Conservation (phyloP, 495 filamentous ascomycete species). For the Lasiosphaeria miniovina region DNA sequence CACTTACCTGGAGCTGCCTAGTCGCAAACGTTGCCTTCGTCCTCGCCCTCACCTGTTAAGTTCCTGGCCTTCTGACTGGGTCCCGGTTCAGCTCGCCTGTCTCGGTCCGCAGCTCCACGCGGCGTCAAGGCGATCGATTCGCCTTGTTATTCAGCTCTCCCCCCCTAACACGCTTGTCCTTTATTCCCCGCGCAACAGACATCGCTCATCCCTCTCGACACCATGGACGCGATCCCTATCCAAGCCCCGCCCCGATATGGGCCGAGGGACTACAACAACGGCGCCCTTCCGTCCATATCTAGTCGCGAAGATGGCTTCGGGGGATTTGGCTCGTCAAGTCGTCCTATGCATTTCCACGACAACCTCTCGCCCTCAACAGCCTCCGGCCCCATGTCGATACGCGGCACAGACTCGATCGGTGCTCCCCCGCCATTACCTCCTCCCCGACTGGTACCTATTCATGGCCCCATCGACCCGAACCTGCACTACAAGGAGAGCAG, state of each 20-base stretch:
- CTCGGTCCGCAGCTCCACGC: neutral
- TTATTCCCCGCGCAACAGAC: neutral
- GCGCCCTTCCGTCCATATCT: constrained; percentile 32
- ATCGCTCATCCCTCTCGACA: neutral
- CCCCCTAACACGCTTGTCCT: constrained; percentile 2
- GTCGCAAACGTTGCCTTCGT: constrained; percentile 2
- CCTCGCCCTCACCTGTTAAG: neutral
- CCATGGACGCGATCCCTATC: constrained; percentile 31
- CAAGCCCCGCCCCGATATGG: constrained; percentile 23
- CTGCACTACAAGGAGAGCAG: constrained; percentile 27
- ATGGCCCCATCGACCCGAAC: constrained; percentile 32
- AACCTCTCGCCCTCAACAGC: constrained; percentile 31
- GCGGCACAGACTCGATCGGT: constrained; percentile 15
- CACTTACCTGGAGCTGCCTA: neutral
- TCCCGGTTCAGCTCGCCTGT: neutral
- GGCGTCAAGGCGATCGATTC: constrained; percentile 17
- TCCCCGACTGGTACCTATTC: constrained; percentile 38
- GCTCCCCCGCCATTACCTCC: constrained; percentile 53
- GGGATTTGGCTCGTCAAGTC: constrained; percentile 18
- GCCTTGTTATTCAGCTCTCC: constrained; percentile 11
- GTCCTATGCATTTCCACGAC: constrained; percentile 21
- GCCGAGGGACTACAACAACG: constrained; percentile 18
- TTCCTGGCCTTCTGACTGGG: neutral
- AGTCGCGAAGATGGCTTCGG: constrained; percentile 19
- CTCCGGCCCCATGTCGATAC: constrained; percentile 38